Conservation (phyloP, 306 rosid species). For the Prunus mongolica region DNA sequence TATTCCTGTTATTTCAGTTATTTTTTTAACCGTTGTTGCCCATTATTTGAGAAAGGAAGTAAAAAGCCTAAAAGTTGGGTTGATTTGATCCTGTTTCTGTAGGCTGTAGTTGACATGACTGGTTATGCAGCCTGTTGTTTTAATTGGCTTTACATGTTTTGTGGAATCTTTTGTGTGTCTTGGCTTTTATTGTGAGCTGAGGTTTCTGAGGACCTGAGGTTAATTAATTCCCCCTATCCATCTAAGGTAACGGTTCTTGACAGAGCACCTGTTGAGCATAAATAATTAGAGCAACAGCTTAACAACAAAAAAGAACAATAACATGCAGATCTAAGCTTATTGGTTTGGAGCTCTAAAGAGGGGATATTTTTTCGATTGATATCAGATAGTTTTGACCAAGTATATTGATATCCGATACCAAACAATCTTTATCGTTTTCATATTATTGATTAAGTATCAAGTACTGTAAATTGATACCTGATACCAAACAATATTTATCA, state of each 20-base stretch:
- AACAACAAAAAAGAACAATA: too few species aligned
- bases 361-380: too few species aligned
- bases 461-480: neutral
- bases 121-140: slow-evolving; percentile 28
- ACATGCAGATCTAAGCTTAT: too few species aligned
- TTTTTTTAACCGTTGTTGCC: neutral
- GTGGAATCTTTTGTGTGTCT: slow-evolving; percentile 41
- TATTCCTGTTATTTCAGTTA: slow-evolving; percentile 64
- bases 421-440: too few species aligned
- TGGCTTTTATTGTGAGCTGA: slow-evolving; percentile 25
- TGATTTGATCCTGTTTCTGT: slow-evolving; percentile 20
- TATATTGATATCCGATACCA: too few species aligned
- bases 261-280: neutral
- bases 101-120: slow-evolving; percentile 38
- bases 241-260: neutral
- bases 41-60: slow-evolving; percentile 13
- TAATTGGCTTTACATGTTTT: slow-evolving; percentile 4
- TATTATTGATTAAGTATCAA: too few species aligned
- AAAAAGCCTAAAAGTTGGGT: neutral
- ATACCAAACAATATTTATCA: neutral
- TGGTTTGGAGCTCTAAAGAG: too few species aligned
- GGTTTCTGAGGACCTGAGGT: slow-evolving; percentile 4
- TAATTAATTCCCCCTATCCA: slow-evolving; percentile 16
- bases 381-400: too few species aligned
- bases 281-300: too few species aligned